Evolutionary conservation across 345 rosid genomes (phyloP).

Genomic region (Lepidium didymum): DNA sequence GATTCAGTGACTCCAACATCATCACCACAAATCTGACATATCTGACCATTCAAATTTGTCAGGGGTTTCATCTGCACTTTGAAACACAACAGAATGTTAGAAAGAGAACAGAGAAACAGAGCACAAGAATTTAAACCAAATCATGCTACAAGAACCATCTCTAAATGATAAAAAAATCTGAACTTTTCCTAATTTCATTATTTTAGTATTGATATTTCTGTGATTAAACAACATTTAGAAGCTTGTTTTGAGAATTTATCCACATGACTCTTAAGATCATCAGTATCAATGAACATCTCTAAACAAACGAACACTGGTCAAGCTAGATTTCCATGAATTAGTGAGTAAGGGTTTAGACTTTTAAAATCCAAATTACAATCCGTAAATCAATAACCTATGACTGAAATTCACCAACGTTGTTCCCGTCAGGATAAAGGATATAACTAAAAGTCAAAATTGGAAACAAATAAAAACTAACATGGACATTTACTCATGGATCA

Average conservation of each 20-base stretch:
- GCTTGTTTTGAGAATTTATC: neutral
- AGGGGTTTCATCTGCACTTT: constrained; percentile 65
- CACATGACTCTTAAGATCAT: neutral
- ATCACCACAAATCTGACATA: constrained; percentile 92
- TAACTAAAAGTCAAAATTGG: neutral
- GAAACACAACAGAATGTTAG: neutral
- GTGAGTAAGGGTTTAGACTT: neutral
- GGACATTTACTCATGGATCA: neutral
- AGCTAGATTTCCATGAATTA: neutral
- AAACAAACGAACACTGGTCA: neutral
- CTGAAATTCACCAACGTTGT: neutral
- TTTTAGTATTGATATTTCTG: neutral
- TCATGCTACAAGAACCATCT: neutral
- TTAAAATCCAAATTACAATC: neutral
- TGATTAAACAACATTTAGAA: neutral
- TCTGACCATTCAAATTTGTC: constrained; percentile 54
- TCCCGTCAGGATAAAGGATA: neutral
- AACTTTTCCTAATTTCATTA: neutral
- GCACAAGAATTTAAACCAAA: neutral
- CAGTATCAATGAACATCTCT: neutral
- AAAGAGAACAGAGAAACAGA: neutral
- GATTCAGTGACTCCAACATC: constrained; percentile 51
- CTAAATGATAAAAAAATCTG: neutral
- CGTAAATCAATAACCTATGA: neutral
- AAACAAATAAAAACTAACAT: neutral